Evolutionary conservation across 78 protist species (phyloP), one percentile per base, ranked within the genome.

Genomic region (Dictyostelium brefeldianum): DNA sequence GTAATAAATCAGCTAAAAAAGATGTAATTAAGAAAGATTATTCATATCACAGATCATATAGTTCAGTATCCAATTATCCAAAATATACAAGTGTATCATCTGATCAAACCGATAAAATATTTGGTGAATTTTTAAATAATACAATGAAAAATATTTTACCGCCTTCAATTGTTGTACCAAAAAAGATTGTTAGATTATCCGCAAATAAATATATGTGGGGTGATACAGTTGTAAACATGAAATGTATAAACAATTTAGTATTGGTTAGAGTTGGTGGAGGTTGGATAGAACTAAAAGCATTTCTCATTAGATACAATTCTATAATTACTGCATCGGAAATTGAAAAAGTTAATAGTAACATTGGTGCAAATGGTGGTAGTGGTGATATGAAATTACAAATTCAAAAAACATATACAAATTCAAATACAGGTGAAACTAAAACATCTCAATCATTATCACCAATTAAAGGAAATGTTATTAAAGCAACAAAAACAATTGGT

Each of bases 191-290:
- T 75, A n/a, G 93, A 36, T 27, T 87, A 3, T 51, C 85, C 0
- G 65, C 93, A 22, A 87, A 87, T 74, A 87, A 87, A 65, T 87
- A 87, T 36, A 87, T 77, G 65, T 87, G 93, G 93, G 93, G 93
- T 36, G 93, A 87, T 22, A 77, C 93, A 14, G 64, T 87, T 17
- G 93, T 87, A 8, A 87, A 87, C 31, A 87, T 87, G 93, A 10
- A 79, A 5, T 87, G 93, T 64, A 84, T 87, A 3, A 87, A 87
- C 46, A 87, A 87, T 50, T 77, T 87, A n/a, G 78, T 87, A 31
- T 83, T 87, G 11, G 93, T 87, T 11, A 29, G 93, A 25, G 93
- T 87, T 1, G 93, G 93, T 64, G 93, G 93, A 64, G 93, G 93
- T 20, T 87, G 93, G 93, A 87, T 87, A 79, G 78, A 83, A 18